Conservation (phyloP, 306 rosid species). For the Citrullus amarus region DNA sequence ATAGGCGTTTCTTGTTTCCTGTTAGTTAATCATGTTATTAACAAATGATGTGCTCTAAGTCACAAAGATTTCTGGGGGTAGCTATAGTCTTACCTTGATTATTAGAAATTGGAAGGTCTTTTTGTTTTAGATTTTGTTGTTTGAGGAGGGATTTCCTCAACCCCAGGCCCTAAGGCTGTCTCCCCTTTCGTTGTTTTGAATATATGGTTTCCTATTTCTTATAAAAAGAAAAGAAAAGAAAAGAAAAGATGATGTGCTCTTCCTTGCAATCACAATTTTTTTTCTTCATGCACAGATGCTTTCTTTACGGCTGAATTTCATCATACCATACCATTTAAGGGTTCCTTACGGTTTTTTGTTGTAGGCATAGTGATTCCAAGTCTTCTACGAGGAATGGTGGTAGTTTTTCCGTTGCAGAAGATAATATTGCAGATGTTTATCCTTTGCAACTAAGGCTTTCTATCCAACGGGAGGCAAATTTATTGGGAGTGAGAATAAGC, state of each 20-base stretch:
- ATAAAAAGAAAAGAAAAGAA: too few relatives aligned
- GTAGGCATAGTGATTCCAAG: slow-evolving; percentile 82
- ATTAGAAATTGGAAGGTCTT: too few relatives aligned
- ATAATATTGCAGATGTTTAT: slow-evolving; percentile 78
- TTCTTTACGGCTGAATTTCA: neutral
- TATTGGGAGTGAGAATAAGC: slow-evolving; percentile 77
- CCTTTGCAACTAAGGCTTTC: slow-evolving; percentile 90
- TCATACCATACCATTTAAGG: neutral
- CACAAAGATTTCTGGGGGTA: too few relatives aligned
- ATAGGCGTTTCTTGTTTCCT: neutral
- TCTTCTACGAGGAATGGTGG: slow-evolving; percentile 42
- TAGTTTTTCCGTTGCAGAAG: slow-evolving; percentile 62
- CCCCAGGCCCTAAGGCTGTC: too few relatives aligned
- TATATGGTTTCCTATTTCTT: too few relatives aligned
- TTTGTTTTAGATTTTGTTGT: too few relatives aligned
- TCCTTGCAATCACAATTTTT: neutral
- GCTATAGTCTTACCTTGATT: too few relatives aligned
- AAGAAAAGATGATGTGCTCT: neutral
- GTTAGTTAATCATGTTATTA: neutral
- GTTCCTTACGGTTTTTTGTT: neutral
- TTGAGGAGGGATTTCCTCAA: too few relatives aligned
- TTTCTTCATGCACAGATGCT: neutral
- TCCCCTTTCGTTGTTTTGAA: too few relatives aligned
- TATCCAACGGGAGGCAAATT: slow-evolving; percentile 51
- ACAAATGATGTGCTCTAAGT: neutral